These are phyloP conservation scores for Thuja plicata DNA, from an alignment of 83 land plant genomes.

Conservation along the genomic window DNA sequence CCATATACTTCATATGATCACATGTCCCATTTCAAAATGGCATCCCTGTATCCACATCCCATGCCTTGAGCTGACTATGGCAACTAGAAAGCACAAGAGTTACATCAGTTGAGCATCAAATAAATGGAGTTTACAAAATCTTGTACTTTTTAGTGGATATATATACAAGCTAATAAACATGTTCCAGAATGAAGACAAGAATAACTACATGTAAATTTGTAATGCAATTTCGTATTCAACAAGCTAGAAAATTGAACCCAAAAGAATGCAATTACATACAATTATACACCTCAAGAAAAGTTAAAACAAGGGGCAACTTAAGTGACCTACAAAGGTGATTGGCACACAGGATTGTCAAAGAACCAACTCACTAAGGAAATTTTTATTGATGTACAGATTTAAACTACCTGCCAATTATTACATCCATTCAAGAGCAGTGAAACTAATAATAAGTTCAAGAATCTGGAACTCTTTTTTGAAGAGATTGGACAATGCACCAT, in stretches of 20 bases:
- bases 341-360: background rate
- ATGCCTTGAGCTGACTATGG: background rate
- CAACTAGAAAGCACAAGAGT: background rate
- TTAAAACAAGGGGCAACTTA: background rate
- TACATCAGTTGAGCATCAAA: background rate
- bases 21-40: background rate
- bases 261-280: background rate
- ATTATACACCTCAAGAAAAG: background rate
- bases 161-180: background rate
- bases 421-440: background rate
- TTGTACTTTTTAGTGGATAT: background rate
- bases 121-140: background rate
- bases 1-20: background rate
- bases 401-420: background rate
- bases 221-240: background rate
- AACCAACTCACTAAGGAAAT: background rate
- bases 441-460: background rate
- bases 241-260: background rate
- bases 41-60: background rate
- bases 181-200: too few relatives aligned
- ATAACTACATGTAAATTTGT: background rate
- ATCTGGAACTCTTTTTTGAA: background rate
- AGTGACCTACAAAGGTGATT: background rate
- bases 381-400: background rate
- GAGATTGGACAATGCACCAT: background rate